Evolutionary conservation across 2,329 filamentous ascomycete species (phyloP).

Genomic region (Aureobasidium sp.): DNA sequence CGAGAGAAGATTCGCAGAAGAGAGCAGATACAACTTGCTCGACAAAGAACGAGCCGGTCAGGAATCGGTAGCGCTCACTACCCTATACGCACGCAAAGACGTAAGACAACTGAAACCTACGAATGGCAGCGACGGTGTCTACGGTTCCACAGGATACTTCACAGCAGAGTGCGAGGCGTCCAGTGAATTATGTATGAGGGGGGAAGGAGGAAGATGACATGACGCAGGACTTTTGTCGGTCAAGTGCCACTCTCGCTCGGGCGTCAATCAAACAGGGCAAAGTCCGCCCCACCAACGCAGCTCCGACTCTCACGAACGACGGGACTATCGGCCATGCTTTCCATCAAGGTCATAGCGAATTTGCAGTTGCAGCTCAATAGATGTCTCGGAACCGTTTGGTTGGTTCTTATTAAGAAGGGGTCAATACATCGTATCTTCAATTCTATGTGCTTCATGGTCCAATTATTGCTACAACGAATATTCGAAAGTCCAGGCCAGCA

Average conservation of each 20-base stretch:
- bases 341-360: not conserved
- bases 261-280: constrained; percentile 5
- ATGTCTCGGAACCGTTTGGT: not conserved
- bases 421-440: not conserved
- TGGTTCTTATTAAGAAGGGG: not conserved
- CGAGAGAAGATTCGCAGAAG: not conserved
- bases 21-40: not conserved
- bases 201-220: not conserved
- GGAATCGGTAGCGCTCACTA: not conserved
- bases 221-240: not conserved
- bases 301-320: not conserved
- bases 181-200: not conserved
- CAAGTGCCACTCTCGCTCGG: not conserved
- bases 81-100: constrained; percentile 6
- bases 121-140: constrained; percentile 8
- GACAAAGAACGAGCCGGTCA: not conserved
- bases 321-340: not conserved
- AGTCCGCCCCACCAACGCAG: not conserved
- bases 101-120: constrained; percentile 9
- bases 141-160: constrained; percentile 1
- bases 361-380: not conserved
- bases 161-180: constrained; percentile 1
- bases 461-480: not conserved
- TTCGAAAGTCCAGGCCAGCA: constrained; percentile 16
- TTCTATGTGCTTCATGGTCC: not conserved